A percentile compares a stretch with the other conserved stretches of the same genome.
Evolutionary conservation across 768 basidiomycete species (phyloP).

Genomic region (Mycena crocata): DNA sequence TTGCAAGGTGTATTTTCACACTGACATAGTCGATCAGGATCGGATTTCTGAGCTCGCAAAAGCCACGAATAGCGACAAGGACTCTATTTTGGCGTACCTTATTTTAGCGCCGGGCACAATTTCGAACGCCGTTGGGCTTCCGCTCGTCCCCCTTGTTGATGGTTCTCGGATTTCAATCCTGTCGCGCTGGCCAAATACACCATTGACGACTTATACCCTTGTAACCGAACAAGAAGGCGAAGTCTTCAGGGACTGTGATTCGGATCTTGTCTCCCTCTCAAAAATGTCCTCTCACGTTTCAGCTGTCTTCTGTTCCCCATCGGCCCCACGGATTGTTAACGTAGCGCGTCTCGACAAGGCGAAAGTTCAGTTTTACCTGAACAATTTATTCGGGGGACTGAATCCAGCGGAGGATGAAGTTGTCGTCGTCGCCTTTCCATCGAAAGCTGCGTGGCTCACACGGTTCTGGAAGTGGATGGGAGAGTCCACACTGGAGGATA

Average conservation of each 20-base stretch:
- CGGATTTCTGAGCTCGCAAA: not conserved
- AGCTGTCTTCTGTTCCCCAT: conserved; percentile 6
- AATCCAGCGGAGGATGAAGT: conserved; percentile 28
- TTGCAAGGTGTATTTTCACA: not conserved
- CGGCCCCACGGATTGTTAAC: conserved; percentile 7
- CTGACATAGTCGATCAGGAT: conserved; percentile 7
- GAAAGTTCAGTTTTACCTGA: conserved; percentile 32
- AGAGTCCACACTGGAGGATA: conserved; percentile 13
- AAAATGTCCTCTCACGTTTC: conserved; percentile 12
- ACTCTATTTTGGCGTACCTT: conserved; percentile 31
- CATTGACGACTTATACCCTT: not conserved
- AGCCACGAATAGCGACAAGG: conserved; percentile 19
- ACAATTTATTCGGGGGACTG: conserved; percentile 18
- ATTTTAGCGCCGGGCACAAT: conserved; percentile 16
- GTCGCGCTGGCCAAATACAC: not conserved
- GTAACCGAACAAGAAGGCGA: conserved; percentile 25
- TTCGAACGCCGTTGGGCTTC: conserved; percentile 23
- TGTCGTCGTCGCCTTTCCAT: not conserved
- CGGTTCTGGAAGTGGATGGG: conserved; percentile 43
- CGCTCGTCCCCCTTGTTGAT: conserved; percentile 28
- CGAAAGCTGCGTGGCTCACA: conserved; percentile 38
- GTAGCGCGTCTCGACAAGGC: conserved; percentile 10
- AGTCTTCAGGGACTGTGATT: conserved; percentile 24
- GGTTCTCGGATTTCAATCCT: conserved; percentile 27
- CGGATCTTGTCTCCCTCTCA: conserved; percentile 24